Conservation (phyloP, 495 filamentous ascomycete species). For the Clohesyomyces aquaticus region DNA sequence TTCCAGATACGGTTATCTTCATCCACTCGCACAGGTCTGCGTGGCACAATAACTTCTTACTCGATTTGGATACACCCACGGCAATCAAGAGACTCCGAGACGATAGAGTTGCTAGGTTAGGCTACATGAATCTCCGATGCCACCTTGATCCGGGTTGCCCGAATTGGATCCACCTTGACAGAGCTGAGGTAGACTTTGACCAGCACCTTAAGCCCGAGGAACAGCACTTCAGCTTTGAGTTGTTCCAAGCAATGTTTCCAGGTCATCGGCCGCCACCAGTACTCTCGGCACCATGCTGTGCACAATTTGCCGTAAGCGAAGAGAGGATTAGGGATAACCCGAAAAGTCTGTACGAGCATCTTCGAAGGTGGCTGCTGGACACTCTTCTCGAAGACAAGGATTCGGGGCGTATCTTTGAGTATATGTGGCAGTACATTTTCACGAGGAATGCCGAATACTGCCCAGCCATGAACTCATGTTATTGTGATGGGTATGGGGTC, state of each 20-base stretch:
- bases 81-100: slow-evolving; percentile 57
- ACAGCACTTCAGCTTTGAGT: slow-evolving; percentile 17
- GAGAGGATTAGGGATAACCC: slow-evolving; percentile 23
- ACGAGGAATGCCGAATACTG: slow-evolving; percentile 27
- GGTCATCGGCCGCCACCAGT: slow-evolving; percentile 23
- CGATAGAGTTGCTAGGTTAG: slow-evolving; percentile 58
- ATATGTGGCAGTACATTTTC: slow-evolving; percentile 37
- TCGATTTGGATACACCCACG: slow-evolving; percentile 54
- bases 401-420: slow-evolving; percentile 35
- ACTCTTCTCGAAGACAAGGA: slow-evolving; percentile 21
- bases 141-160: slow-evolving; percentile 64
- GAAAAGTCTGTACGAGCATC: slow-evolving; percentile 20
- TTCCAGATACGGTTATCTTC: slow-evolving; percentile 37
- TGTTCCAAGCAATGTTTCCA: slow-evolving; percentile 31
- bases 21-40: slow-evolving; percentile 25
- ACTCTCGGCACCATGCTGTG: slow-evolving; percentile 29
- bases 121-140: slow-evolving; percentile 70
- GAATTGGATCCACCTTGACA: slow-evolving; percentile 55
- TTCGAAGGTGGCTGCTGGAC: slow-evolving; percentile 25
- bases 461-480: slow-evolving; percentile 29
- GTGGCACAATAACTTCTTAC: slow-evolving; percentile 51
- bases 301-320: slow-evolving; percentile 28
- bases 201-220: slow-evolving; percentile 27
- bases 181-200: slow-evolving; percentile 29
- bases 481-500: slow-evolving; percentile 37